phyloP scores from a whole-genome alignment of 352 stramenopile genomes.

The Phytophthora cajani region DNA sequence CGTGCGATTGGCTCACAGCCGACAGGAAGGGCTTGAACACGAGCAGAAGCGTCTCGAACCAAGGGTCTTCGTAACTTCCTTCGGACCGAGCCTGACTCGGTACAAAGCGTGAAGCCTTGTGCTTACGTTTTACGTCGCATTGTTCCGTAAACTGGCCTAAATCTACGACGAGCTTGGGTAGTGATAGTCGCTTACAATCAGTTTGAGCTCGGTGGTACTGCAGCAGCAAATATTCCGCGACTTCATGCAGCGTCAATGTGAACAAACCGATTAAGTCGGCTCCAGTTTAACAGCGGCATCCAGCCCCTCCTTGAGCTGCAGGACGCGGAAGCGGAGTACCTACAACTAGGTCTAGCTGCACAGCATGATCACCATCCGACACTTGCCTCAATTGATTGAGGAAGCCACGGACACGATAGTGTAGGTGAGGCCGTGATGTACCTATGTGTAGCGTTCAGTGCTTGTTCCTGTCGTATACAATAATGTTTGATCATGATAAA shows the following conservation, averaged over 20 bases:
- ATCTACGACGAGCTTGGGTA: background rate
- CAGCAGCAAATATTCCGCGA: conserved; percentile 64
- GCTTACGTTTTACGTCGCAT: background rate
- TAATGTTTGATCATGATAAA: no score
- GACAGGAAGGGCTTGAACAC: background rate
- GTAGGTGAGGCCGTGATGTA: background rate
- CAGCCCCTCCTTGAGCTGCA: conserved; percentile 56
- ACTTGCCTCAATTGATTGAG: background rate
- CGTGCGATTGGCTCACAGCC: background rate
- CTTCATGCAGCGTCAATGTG: conserved; percentile 50
- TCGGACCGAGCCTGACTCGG: no score
- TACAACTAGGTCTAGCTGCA: background rate
- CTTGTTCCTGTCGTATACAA: no score
- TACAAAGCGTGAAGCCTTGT: background rate
- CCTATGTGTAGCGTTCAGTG: background rate
- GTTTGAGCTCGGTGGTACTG: conserved; percentile 7
- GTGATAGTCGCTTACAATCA: background rate
- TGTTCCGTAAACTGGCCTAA: background rate
- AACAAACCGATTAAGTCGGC: conserved; percentile 52
- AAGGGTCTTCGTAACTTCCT: background rate
- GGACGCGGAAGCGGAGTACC: conserved; percentile 32
- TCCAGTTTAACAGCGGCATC: conserved; percentile 70
- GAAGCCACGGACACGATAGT: background rate
- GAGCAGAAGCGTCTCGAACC: no score
- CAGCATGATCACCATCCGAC: conserved; percentile 5